Conservation (phyloP, 371 early-diverging fungal genomes). For the Apophysomyces elegans region DNA sequence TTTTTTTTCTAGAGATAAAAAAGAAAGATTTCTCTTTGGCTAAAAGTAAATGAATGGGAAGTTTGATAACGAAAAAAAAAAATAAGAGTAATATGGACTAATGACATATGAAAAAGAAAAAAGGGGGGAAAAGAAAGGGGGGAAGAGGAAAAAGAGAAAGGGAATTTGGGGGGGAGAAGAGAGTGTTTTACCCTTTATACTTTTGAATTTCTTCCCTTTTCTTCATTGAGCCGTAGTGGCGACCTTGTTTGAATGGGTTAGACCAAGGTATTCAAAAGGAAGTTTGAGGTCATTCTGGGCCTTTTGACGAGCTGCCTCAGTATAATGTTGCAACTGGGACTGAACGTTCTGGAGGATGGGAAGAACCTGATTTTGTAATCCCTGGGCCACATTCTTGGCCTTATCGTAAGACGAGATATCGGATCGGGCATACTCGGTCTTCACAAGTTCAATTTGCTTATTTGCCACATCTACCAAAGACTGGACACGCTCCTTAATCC, state of each 20-base stretch:
- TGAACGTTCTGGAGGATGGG: conserved; percentile 57
- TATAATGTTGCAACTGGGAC: conserved; percentile 34
- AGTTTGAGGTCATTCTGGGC: conserved; percentile 30
- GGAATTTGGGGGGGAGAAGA: background rate
- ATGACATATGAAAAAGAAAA: background rate
- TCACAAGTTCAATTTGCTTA: conserved; percentile 48
- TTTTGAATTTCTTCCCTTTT: background rate
- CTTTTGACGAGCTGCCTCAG: conserved; percentile 29
- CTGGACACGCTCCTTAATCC: conserved; percentile 47
- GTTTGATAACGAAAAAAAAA: too few relatives aligned
- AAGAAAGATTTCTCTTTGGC: too few relatives aligned
- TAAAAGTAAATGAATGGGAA: too few relatives aligned
- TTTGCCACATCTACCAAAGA: conserved; percentile 45
- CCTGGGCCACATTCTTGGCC: conserved; percentile 48
- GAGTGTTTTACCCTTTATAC: too few relatives aligned
- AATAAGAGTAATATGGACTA: background rate
- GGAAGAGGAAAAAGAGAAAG: background rate
- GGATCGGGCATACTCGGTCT: conserved; percentile 46
- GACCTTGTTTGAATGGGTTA: conserved; percentile 12
- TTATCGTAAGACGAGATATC: conserved; percentile 56
- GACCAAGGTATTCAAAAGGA: conserved; percentile 30
- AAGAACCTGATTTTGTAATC: conserved; percentile 57
- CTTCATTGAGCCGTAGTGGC: conserved; percentile 2
- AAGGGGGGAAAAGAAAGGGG: background rate
- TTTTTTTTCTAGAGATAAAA: too few relatives aligned